Evolutionary conservation across 768 basidiomycete species (phyloP), one percentile per base, ranked within the genome.

Genomic region (Thelephora aurantiotincta): DNA sequence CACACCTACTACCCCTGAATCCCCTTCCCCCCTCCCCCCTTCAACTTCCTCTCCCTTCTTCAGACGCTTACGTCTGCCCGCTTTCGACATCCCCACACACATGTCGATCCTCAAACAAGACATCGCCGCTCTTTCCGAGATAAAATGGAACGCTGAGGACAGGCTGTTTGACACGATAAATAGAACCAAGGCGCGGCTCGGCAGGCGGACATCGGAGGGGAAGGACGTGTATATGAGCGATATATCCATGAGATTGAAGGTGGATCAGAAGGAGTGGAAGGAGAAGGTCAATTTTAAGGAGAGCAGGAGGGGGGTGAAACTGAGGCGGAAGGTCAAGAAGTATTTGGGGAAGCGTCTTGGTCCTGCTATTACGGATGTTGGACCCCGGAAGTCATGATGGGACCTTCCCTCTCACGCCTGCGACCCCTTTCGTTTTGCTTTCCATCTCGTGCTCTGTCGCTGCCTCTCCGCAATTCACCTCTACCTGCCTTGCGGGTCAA

Each of bases 111-210:
- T 87, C 23, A 53, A 66, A 49, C 73, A 71, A 16, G 82, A 82
- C 52, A 54, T 79, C 35, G 51, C 55, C 16, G 70, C 76, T 49
- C 63, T 88, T 19, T 59, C 66, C 45, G 54, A 60, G 2, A 68
- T 86, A 45, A 58, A 66, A 34, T 52, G 57, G 2, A 67, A 63
- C 30, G 60, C 78, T 11, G 58, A 60, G 11, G 61, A 63, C n/a
- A 62, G 72, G 2, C 52, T 75, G 6, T 71, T 65, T 5, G 74
- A 82, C 9, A 74, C 67, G 14, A 65, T 66, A 2, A 74, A 80
- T 51, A 73, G 84, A 14, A 48, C 77, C n/a, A 85, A 85, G 62
- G 83, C 88, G 63, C 69, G 75, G 26, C 63, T 87, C n/a, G 82
- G 82, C 7, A 75, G 86, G n/a, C 76, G 86, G 11, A 74, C 88